Evolutionary conservation across 2,329 filamentous ascomycete genomes (phyloP).

Genomic region (Penicillium hordei): DNA sequence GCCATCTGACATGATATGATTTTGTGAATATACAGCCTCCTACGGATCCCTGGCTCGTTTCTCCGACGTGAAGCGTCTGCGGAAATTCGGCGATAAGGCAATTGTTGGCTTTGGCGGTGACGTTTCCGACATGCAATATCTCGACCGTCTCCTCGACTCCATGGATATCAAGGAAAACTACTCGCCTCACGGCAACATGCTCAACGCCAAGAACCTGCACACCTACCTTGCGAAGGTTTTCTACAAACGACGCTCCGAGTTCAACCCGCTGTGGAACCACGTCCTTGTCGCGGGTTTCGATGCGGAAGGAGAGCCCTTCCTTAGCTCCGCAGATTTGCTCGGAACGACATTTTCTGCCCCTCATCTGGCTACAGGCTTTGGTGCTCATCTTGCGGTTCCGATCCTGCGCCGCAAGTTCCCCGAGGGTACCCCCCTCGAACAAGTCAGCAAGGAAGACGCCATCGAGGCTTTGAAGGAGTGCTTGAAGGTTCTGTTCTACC

Average conservation of each 20-base stretch:
- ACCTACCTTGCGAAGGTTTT: slow-evolving; percentile 95
- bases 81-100: slow-evolving; percentile 77
- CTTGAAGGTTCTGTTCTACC: slow-evolving; percentile 98
- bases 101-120: slow-evolving; percentile 95
- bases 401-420: slow-evolving; percentile 81
- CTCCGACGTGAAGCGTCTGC: slow-evolving; percentile 93
- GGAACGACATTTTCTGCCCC: slow-evolving; percentile 89
- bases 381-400: slow-evolving; percentile 87
- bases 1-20: neutral
- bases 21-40: slow-evolving; percentile 62
- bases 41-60: slow-evolving; percentile 97
- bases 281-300: slow-evolving; percentile 88
- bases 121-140: slow-evolving; percentile 98
- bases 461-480: slow-evolving; percentile 82
- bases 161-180: slow-evolving; percentile 91
- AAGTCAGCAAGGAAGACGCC: slow-evolving; percentile 74
- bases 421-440: slow-evolving; percentile 73
- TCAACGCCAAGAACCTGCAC: slow-evolving; percentile 92
- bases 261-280: slow-evolving; percentile 97
- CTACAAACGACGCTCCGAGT: slow-evolving; percentile 90
- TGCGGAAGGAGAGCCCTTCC: slow-evolving; percentile 76
- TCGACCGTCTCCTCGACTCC: slow-evolving; percentile 83
- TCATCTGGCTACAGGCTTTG: slow-evolving; percentile 89
- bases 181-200: slow-evolving; percentile 54
- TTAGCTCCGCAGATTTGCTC: slow-evolving; percentile 86